Percentiles rank a stretch among this genome's conserved stretches.
Evolutionary conservation across 768 basidiomycete species (phyloP).

Genomic region (Russula dissimulans): DNA sequence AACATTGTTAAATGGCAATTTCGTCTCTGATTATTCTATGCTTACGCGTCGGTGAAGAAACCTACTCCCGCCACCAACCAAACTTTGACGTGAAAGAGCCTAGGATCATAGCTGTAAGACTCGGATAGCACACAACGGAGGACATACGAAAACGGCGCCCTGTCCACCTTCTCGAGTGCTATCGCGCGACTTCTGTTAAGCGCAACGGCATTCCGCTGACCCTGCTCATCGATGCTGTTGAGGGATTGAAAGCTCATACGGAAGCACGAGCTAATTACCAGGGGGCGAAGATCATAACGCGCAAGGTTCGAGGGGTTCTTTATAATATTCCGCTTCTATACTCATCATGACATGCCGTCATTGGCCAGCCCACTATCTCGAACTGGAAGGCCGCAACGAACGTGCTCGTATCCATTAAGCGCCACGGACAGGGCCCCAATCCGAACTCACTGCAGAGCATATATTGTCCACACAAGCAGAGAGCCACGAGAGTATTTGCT

Average conservation of each 20-base stretch:
- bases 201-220: not conserved
- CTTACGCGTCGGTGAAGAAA: conserved; percentile 83
- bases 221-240: not conserved
- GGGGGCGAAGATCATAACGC: not conserved
- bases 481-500: not conserved
- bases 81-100: conserved; percentile 44
- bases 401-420: not conserved
- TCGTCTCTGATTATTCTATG: not conserved
- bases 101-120: conserved; percentile 10
- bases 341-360: conserved; percentile 3
- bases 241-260: conserved; percentile 8
- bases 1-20: not conserved
- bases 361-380: not conserved
- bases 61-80: conserved; percentile 58
- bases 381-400: conserved; percentile 1
- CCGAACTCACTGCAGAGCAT: not conserved
- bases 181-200: conserved; percentile 68
- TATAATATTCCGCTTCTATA: not conserved
- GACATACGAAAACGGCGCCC: conserved; percentile 74
- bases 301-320: not conserved
- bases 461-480: no score
- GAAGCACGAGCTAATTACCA: not conserved
- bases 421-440: not conserved
- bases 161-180: conserved; percentile 81
- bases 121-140: not conserved